phyloP scores from a whole-genome alignment of 176 grass and related monocot genomes.

The Guadua angustifolia region DNA sequence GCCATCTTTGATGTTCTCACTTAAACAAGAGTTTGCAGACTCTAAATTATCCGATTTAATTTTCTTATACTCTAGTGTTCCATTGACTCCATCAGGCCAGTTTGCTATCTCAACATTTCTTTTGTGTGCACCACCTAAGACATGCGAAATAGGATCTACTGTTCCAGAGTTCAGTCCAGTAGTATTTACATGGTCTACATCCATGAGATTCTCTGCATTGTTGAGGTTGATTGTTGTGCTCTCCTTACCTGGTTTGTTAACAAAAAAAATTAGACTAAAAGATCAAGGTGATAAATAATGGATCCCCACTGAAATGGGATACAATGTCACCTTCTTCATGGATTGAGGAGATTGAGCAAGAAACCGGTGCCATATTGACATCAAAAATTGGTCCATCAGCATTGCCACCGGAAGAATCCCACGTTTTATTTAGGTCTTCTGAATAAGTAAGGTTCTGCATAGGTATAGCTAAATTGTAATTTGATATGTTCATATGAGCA shows the following conservation, averaged over 20 bases:
- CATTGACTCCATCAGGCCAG: conserved; percentile 37
- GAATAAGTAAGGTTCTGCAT: conserved; percentile 48
- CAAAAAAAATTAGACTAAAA: conserved; percentile 28
- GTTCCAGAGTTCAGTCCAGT: conserved; percentile 17
- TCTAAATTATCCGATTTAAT: conserved; percentile 54
- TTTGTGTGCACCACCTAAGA: conserved; percentile 35
- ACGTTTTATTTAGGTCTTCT: conserved; percentile 18
- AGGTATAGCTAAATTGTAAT: conserved; percentile 16
- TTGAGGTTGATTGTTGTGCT: conserved; percentile 40
- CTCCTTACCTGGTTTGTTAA: conserved; percentile 21
- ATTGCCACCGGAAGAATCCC: neutral
- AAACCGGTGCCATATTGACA: conserved; percentile 30
- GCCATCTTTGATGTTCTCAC: conserved; percentile 45
- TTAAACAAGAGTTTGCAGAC: conserved; percentile 37
- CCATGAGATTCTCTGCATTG: conserved; percentile 40
- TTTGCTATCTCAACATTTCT: conserved; percentile 42
- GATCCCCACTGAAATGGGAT: conserved; percentile 13
- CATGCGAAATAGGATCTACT: conserved; percentile 23
- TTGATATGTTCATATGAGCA: neutral
- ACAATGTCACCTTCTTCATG: conserved; percentile 44
- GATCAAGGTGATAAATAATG: neutral
- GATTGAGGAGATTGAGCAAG: conserved; percentile 36
- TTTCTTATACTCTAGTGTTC: conserved; percentile 61
- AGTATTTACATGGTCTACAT: conserved; percentile 34
- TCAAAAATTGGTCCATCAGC: conserved; percentile 35